These are phyloP conservation scores for Rhizophagus clarus DNA, from an alignment of 192 early-diverging fungal species.

Conservation along the genomic window DNA sequence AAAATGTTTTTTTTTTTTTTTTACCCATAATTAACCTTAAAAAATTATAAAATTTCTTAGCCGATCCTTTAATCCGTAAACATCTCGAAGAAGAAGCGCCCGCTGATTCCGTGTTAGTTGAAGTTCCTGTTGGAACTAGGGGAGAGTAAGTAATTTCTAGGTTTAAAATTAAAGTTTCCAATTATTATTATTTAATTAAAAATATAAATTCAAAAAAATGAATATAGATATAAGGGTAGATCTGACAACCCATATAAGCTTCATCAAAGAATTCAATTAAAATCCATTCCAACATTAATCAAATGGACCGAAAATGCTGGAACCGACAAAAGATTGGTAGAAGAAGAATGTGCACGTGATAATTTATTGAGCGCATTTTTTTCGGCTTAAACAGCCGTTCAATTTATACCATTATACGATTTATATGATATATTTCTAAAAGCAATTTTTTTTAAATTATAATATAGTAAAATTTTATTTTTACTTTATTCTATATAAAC, in stretches of 20 bases:
- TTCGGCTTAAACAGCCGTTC: background rate
- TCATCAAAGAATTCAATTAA: constrained; percentile 8
- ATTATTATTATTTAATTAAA: background rate
- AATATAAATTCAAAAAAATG: background rate
- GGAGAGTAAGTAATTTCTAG: background rate
- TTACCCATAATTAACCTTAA: background rate
- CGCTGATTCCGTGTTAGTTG: background rate
- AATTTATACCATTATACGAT: too few species aligned
- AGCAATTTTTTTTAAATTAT: too few species aligned
- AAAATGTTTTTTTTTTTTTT: background rate
- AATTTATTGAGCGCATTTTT: constrained; percentile 13
- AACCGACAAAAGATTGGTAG: constrained; percentile 8
- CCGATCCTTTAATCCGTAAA: constrained; percentile 13
- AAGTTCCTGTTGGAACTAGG: constrained; percentile 26
- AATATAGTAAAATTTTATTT: too few species aligned
- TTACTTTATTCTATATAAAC: too few species aligned
- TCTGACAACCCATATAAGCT: constrained; percentile 13
- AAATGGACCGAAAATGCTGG: constrained; percentile 5
- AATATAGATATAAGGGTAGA: background rate
- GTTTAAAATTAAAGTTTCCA: background rate
- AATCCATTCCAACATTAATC: constrained; percentile 19
- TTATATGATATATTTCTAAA: too few species aligned
- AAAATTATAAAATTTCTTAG: background rate
- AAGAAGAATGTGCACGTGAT: constrained; percentile 4
- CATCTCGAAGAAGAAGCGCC: background rate